Base-by-base conservation (phyloP, 768 basidiomycete species). In the Boletellus sp. region DNA sequence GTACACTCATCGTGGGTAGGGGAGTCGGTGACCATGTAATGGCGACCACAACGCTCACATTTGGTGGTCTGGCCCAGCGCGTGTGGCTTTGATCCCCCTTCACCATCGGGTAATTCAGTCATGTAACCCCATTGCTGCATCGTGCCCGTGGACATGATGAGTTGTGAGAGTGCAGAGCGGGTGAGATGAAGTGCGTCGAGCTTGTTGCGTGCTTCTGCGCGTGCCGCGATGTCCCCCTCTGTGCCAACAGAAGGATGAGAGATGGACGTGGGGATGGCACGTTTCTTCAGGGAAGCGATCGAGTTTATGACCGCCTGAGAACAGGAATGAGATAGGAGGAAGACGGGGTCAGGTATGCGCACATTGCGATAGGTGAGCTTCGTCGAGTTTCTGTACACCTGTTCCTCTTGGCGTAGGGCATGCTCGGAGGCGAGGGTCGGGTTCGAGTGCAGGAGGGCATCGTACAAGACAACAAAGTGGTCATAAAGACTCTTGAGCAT, bases 331-430 rank as follows among this genome's bases (percentile, higher is more conserved):
- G 52, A 45, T 36, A 45, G 23, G 47, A 33, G 42, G 26, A 41
- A 10, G 22, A 38, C 9, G 19, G 34, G 17, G 15, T 10, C n/a
- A 38, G 6, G 31, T 23, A 32, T 36, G 60, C 80, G 54, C 62
- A 89, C 90, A 71, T 87, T 87, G 43, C 90, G 86, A 67, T 95
- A 95, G 0, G 90, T 90, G 41, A 80, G 65, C 67, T 89, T 91
- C 45, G 75, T 85, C 0, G 87, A 80, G 53, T 80, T 82, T 22
- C 73, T 74, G 68, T 92, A 93, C 0, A 92, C 76, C 51, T 91
- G 85, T 31, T 80, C 78, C 61, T 95, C 93, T 60, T 95, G 91
- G 42, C 72, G 78, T 10, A 92, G 75, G 4, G 93, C 83, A 69
- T 95, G 87, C 46, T 90, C 83, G 0, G 83, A 70, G 0, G 90